phyloP scores from a whole-genome alignment of 768 basidiomycete genomes.

The Gelatoporia subvermispora region DNA sequence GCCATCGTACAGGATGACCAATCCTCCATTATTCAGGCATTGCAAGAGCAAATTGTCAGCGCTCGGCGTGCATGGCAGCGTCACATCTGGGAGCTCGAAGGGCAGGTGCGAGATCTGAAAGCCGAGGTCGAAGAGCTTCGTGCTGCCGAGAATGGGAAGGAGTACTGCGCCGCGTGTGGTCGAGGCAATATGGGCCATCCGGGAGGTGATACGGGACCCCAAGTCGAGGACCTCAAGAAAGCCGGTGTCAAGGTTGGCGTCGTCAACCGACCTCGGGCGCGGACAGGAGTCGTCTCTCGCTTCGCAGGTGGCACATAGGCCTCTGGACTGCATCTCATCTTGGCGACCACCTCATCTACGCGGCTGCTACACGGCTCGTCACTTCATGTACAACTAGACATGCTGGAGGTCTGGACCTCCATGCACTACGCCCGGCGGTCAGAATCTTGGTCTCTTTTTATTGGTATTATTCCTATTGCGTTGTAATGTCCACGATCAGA shows the following conservation, averaged over 20 bases:
- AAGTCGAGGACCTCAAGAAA: conserved; percentile 19
- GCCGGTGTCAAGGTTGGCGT: conserved; percentile 30
- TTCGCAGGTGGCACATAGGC: conserved; percentile 50
- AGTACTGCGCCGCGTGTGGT: conserved; percentile 60
- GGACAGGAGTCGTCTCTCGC: conserved; percentile 60
- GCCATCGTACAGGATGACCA: conserved; percentile 35
- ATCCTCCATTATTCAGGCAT: conserved; percentile 39
- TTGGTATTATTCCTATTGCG: not conserved
- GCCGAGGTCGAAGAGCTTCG: conserved; percentile 60
- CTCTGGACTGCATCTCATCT: not conserved
- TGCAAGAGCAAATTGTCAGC: conserved; percentile 58
- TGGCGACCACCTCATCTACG: not conserved
- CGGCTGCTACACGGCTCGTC: not conserved
- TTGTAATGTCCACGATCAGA: not conserved
- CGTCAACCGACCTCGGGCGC: conserved; percentile 60
- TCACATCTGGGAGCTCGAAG: conserved; percentile 72
- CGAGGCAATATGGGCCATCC: conserved; percentile 31
- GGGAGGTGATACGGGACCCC: not conserved
- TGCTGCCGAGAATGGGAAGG: conserved; percentile 29
- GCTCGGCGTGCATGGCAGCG: conserved; percentile 65
- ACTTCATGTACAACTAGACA: not conserved
- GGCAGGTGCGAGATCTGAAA: conserved; percentile 67
- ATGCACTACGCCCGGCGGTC: conserved; percentile 14
- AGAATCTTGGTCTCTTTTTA: conserved; percentile 1
- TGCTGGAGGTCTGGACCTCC: not conserved